Base-by-base conservation (phyloP, 2,329 filamentous ascomycete species). In the Fusarium proliferatum region DNA sequence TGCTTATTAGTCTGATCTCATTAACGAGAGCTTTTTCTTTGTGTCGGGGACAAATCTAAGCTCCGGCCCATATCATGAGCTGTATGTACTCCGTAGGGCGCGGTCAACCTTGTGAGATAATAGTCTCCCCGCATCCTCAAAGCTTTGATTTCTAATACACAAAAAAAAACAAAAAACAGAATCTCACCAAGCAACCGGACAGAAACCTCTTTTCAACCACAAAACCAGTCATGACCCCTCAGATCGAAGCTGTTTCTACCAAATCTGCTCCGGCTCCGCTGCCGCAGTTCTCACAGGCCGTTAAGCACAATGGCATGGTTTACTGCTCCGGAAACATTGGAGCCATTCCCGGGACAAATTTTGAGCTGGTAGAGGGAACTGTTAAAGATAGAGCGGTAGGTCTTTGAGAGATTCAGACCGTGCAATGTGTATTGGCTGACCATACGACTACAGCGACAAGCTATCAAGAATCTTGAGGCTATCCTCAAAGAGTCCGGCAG, bases 281-380 rank as follows among this genome's bases (percentile, higher is more conserved):
- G 13, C 61, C 53, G 0, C 86, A 90, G 75, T 88, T 90, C 80
- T 89, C 86, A 6, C 88, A 92, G 77, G 90, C 89, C 45, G 84
- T 92, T 74, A 85, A 88, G 72, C 86, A 86, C 80, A 89, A 90
- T 77, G 91, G 90, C 76, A 88, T 91, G 80, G 89, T 94, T n/a
- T 93, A 92, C 83, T 92, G 91, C 83, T 92, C 90, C 4, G 92
- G 91, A 30, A 86, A 85, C 69, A 85, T 93, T 38, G 88, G 88
- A 19, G 83, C 89, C 75, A 86, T 91, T 73, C 86, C 89, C 0
- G 79, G 78, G n/a, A 90, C 88, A 26, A 83, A 58, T 11, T 55
- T 70, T 16, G 43, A 87, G 61, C 63, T 92, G 4, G 85, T 90
- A 12, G 85, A 89, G 16, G 90, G 90, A 8, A 86, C 86, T 2